These are phyloP conservation scores for Neostapfia colusana DNA, from an alignment of 176 grass and related monocot genomes.

Conservation along the genomic window DNA sequence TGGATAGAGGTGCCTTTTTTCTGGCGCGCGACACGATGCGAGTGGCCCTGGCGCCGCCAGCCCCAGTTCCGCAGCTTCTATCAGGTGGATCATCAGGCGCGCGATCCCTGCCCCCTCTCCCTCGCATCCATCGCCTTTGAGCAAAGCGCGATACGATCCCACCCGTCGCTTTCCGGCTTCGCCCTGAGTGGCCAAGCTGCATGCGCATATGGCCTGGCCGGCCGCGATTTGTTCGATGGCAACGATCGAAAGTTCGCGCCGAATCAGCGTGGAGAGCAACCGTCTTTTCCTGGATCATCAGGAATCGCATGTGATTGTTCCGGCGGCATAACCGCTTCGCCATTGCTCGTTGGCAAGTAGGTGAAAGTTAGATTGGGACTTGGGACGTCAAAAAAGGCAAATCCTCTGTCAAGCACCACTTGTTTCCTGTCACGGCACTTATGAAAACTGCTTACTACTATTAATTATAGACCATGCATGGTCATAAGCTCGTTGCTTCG, in stretches of 20 bases:
- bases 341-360: background rate
- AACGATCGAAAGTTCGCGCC: background rate
- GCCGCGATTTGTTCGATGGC: background rate
- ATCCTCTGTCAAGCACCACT: background rate
- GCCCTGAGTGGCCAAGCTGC: slow-evolving; percentile 12
- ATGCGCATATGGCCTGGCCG: background rate
- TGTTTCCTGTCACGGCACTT: background rate
- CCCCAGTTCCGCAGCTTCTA: background rate
- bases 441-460: too few species aligned
- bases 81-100: slow-evolving; percentile 22
- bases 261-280: background rate
- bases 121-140: background rate
- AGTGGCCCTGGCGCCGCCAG: background rate
- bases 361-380: background rate
- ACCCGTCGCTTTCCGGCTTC: background rate
- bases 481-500: slow-evolving; percentile 33
- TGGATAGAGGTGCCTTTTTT: background rate
- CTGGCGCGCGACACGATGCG: background rate
- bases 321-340: background rate
- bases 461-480: background rate
- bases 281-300: background rate
- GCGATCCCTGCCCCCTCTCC: background rate
- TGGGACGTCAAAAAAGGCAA: background rate
- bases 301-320: background rate
- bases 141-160: slow-evolving; percentile 13